These are phyloP conservation scores for Lachancea dasiensis DNA, from an alignment of 805 yeast species.

Conservation along the genomic window DNA sequence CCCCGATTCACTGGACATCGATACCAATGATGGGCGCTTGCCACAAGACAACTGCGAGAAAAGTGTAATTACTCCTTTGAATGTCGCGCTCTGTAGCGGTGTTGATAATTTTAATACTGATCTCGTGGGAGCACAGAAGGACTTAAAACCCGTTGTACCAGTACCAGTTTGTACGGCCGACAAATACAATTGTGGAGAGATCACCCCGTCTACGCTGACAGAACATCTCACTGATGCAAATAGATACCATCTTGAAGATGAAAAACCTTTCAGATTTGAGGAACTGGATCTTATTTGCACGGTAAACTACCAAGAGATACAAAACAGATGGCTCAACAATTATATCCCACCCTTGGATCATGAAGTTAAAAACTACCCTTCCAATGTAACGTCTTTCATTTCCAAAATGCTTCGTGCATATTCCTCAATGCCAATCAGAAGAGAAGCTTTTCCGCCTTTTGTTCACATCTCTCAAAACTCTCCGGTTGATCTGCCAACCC, in stretches of 20 bases:
- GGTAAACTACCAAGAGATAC: background rate
- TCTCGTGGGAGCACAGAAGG: too few species aligned
- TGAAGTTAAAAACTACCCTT: background rate
- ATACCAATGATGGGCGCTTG: too few species aligned
- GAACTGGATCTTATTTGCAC: constrained; percentile 1
- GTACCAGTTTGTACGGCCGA: too few species aligned
- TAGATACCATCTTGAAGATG: background rate
- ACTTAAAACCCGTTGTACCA: too few species aligned
- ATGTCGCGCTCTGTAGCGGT: too few species aligned
- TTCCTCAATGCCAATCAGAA: background rate
- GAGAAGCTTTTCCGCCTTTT: background rate
- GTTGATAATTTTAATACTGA: too few species aligned
- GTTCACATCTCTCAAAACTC: background rate
- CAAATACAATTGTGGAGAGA: too few species aligned
- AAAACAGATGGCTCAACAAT: constrained; percentile 3
- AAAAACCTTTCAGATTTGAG: background rate
- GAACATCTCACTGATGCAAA: too few species aligned
- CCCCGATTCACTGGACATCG: too few species aligned
- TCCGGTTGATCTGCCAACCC: background rate
- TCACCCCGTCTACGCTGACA: too few species aligned
- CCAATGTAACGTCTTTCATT: background rate
- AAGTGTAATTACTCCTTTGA: too few species aligned
- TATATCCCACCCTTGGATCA: constrained; percentile 1
- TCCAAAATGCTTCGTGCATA: constrained; percentile 1
- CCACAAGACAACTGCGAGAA: too few species aligned